Base-by-base conservation (phyloP, 2,329 filamentous ascomycete species). In the Penicillium polonicum region DNA sequence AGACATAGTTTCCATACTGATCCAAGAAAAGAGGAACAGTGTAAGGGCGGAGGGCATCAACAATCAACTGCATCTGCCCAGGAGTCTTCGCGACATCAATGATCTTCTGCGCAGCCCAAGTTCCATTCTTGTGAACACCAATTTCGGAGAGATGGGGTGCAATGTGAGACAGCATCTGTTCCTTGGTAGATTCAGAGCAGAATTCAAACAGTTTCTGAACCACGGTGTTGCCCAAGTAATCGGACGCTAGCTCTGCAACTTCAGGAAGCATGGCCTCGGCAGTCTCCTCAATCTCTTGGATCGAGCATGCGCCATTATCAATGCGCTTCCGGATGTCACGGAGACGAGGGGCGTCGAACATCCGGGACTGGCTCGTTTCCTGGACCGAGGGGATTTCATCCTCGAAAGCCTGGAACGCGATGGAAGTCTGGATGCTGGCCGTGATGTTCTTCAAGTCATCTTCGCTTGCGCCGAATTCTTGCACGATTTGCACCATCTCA, bases 71-170 rank as follows among this genome's bases (percentile, higher is more conserved):
- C 87, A 94, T 93, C 77, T 97, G 92, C 41, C 81, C 79, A 6
- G 89, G 86, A 0, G 89, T 91, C 77, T 94, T 91, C 74, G 92
- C 93, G 7, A 96, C 91, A 69, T 97, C 93, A 66, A 99, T 97
- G 70, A 99, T 97, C 83, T 97, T 99, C 78, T 99, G 94, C 1
- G 94, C 94, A 54, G 94, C 94, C 94, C 94, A 99, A 1, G 94
- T 99, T 61, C 94, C 94, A 70, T 99, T 99, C 84, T 99, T 99
- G 83, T 99, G 94, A 8, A 97, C 88, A 68, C 94, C 94, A 76
- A 97, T 97, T 76, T 97, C 92, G 27, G 93, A 92, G 72, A 97
- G 84, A 72, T 97, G 92, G 57, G 93, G 92, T 3, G 90, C 86
- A 68, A 99, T 96, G 70, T 92, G 87, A 15, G 80, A 77, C 57